Percentiles rank a stretch among this genome's conserved stretches.
These are phyloP conservation scores for Pseudocercospora crystallina DNA, from an alignment of 2,329 filamentous ascomycete genomes.

Conservation along the genomic window DNA sequence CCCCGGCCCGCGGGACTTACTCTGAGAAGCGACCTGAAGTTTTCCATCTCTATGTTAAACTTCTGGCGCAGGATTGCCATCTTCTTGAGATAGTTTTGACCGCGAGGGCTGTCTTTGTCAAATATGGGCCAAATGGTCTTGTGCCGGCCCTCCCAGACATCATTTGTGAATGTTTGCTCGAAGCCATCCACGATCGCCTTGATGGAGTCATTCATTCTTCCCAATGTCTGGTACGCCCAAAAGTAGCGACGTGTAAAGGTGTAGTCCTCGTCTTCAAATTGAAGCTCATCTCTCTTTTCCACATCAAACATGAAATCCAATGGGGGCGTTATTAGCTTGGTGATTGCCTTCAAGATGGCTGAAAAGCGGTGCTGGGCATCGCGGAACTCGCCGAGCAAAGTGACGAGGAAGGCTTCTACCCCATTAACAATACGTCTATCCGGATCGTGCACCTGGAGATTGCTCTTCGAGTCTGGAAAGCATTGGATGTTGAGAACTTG, in stretches of 20 bases:
- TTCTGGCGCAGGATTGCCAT: conserved; percentile 50
- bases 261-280: conserved; percentile 62
- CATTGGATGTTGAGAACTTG: conserved; percentile 60
- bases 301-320: conserved; percentile 61
- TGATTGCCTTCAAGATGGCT: conserved; percentile 58
- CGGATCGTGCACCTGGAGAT: conserved; percentile 56
- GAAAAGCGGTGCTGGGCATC: conserved; percentile 61
- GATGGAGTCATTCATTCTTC: conserved; percentile 60
- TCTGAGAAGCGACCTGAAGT: conserved; percentile 49
- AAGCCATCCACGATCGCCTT: conserved; percentile 59
- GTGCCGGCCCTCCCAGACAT: conserved; percentile 59
- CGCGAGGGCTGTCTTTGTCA: conserved; percentile 46
- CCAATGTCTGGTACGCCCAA: conserved; percentile 62
- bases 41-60: conserved; percentile 53
- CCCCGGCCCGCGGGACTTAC: no score
- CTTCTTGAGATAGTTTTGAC: conserved; percentile 52
- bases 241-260: conserved; percentile 63
- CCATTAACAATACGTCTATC: conserved; percentile 60
- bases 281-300: conserved; percentile 55
- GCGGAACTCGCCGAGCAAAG: conserved; percentile 59
- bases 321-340: conserved; percentile 59
- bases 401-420: conserved; percentile 61
- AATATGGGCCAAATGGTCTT: conserved; percentile 58
- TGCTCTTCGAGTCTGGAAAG: conserved; percentile 60
- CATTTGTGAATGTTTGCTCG: conserved; percentile 57